Evolutionary conservation across 2,329 filamentous ascomycete genomes (phyloP).

Genomic region (Ophiocordyceps camponoti-rufipedis): DNA sequence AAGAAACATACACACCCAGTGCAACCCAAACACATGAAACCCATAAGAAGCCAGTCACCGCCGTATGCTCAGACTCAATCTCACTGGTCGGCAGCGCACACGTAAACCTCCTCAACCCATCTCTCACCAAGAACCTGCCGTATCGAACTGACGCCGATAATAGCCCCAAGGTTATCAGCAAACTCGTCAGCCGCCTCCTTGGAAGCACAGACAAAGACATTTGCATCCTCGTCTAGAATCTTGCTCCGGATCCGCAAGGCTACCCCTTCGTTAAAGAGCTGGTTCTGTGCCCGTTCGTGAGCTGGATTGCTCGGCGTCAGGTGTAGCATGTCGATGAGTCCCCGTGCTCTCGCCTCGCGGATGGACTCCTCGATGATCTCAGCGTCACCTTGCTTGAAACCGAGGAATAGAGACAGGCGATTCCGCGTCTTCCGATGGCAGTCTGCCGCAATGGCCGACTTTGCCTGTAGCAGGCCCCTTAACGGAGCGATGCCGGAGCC

Average conservation of each 20-base stretch:
- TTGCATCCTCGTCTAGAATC: constrained; percentile 1
- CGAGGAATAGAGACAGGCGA: background rate
- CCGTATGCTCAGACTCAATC: too few relatives aligned
- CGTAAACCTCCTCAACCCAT: constrained; percentile 2
- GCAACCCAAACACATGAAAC: too few relatives aligned
- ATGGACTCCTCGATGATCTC: constrained; percentile 1
- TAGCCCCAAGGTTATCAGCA: constrained; percentile 1
- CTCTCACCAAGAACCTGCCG: background rate
- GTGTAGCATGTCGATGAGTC: constrained; percentile 1
- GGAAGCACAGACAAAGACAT: constrained; percentile 1
- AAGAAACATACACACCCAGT: too few relatives aligned
- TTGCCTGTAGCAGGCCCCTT: constrained; percentile 1
- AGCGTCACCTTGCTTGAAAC: constrained; percentile 1
- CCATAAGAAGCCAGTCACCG: too few relatives aligned
- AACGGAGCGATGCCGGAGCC: constrained; percentile 1
- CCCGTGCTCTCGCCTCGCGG: background rate
- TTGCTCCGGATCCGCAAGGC: background rate
- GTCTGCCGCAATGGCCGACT: background rate
- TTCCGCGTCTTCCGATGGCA: background rate
- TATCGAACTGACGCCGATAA: constrained; percentile 1
- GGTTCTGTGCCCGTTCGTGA: background rate
- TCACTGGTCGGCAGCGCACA: background rate
- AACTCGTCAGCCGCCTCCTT: constrained; percentile 1
- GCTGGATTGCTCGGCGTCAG: constrained; percentile 1
- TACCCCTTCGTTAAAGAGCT: background rate